Evolutionary conservation across 768 basidiomycete genomes (phyloP), one percentile per base, ranked within the genome.

Genomic region (Amanita brunnescens): DNA sequence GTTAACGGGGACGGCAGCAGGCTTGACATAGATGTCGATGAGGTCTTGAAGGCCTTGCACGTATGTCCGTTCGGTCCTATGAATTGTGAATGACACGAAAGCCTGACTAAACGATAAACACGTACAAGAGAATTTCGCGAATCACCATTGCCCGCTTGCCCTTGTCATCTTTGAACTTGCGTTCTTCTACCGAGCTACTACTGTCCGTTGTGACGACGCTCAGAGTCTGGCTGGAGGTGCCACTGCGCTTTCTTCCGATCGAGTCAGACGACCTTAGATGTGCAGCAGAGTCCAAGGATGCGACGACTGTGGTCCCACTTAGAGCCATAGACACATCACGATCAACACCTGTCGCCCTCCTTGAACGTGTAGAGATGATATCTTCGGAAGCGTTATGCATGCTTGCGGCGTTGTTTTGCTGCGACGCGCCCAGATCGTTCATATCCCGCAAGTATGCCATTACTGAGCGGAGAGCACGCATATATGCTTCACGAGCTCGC

Each of bases 401-500:
- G 51, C 80, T 81, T 58, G 80, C 54, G 9, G 75, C 65, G 52
- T 75, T 72, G 13, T 69, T 62, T 60, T 85, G 85, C 60, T 85
- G 85, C 16, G 82, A 78, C 57, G 82, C 66, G 14, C 83, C 84
- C 26, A 99, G 73, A 61, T 99, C 96, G 61, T 93, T 87, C 81
- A 99, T 86, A 60, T 99, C 96, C 59, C 83, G 83, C 16, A 99
- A 77, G 66, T 98, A 99, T 6, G 92, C 91, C 87, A 98, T 94
- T 14, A 99, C 81, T 8, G 89, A 87, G 50, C 89, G 80, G 47
- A 99, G 74, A 29, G 91, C 92, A 39, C 87, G 77, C 59, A 80
- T 82, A 62, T 86, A 85, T 26, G 80, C 75, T 60, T 89, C 87
- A 26, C 80, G 75, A 14, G 74, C 77, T 29, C 81, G 74, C 54